Conservation (phyloP, 257 asterid genomes). For the Vinca minor region DNA sequence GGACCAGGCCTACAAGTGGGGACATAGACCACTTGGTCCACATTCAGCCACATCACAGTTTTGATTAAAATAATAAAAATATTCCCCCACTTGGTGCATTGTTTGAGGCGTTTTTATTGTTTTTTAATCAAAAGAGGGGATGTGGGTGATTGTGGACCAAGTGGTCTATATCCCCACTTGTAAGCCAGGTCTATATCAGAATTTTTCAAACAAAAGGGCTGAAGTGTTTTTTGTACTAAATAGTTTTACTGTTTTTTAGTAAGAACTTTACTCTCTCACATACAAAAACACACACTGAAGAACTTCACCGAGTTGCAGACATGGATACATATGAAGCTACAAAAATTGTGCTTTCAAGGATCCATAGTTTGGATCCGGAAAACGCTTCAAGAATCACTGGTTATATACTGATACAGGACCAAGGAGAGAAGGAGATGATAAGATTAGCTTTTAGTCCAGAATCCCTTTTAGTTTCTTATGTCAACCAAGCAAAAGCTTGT, state of each 20-base stretch:
- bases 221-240: constrained; percentile 12
- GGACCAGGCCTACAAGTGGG: too few relatives aligned
- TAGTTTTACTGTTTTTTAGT: background rate
- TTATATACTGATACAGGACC: constrained; percentile 64
- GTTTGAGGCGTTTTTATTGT: too few relatives aligned
- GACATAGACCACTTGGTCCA: too few relatives aligned
- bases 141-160: too few relatives aligned
- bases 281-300: background rate
- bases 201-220: constrained; percentile 17
- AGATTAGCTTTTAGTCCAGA: constrained; percentile 78
- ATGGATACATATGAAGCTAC: constrained; percentile 78
- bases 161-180: too few relatives aligned
- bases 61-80: too few relatives aligned
- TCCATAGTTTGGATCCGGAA: constrained; percentile 67
- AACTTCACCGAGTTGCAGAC: background rate
- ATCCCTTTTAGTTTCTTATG: constrained; percentile 35
- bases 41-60: too few relatives aligned
- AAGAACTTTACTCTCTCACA: constrained; percentile 8
- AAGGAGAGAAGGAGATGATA: constrained; percentile 77
- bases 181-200: too few relatives aligned
- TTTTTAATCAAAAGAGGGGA: too few relatives aligned
- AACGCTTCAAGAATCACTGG: constrained; percentile 86
- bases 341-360: constrained; percentile 61
- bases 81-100: too few relatives aligned
- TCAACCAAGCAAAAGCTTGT: constrained; percentile 46